These are phyloP conservation scores for Begonia masoniana DNA, from an alignment of 306 rosid genomes.

Conservation along the genomic window DNA sequence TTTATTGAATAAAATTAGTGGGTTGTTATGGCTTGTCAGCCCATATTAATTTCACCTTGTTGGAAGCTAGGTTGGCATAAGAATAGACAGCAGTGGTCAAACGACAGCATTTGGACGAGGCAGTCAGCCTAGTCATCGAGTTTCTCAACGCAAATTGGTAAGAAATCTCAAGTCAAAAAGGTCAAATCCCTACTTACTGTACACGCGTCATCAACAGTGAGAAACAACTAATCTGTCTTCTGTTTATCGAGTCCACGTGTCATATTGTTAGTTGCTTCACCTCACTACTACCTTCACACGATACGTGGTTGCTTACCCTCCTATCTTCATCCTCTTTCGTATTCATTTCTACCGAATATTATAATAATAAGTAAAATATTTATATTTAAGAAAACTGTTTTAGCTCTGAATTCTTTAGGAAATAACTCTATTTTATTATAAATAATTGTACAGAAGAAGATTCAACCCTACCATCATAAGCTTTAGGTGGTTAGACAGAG, in stretches of 20 bases:
- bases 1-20: too few relatives aligned
- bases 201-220: conserved; percentile 29
- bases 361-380: too few relatives aligned
- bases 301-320: neutral
- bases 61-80: too few relatives aligned
- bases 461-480: too few relatives aligned
- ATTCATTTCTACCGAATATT: neutral
- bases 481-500: neutral
- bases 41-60: too few relatives aligned
- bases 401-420: neutral
- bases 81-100: too few relatives aligned
- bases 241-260: conserved; percentile 28
- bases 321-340: too few relatives aligned
- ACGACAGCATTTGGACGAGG: too few relatives aligned
- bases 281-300: neutral
- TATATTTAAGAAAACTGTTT: neutral
- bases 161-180: conserved; percentile 22
- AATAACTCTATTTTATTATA: too few relatives aligned
- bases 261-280: conserved; percentile 1
- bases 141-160: neutral
- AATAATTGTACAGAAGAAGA: too few relatives aligned
- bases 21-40: too few relatives aligned
- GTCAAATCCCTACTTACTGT: conserved; percentile 34
- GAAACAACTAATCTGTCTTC: conserved; percentile 22
- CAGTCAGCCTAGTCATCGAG: too few relatives aligned